Conservation (phyloP, 2,329 filamentous ascomycete genomes). For the Talaromyces sp. region DNA sequence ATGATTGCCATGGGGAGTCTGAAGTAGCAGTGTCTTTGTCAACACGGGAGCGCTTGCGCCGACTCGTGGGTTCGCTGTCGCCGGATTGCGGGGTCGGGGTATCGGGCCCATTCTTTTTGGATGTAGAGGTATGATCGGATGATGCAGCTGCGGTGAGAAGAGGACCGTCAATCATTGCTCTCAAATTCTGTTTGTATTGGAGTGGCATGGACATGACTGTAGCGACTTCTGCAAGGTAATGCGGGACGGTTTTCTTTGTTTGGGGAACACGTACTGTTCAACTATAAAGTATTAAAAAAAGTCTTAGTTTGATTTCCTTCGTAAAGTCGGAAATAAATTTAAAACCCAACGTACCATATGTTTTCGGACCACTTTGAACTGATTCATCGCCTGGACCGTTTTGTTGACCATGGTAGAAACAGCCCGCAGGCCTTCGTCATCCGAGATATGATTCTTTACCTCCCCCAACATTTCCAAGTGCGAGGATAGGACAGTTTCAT, state of each 20-base stretch:
- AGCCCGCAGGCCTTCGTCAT: constrained; percentile 32
- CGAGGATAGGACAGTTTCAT: constrained; percentile 43
- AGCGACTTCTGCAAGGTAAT: not conserved
- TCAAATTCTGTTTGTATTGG: not conserved
- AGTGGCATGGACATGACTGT: not conserved
- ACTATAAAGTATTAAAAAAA: constrained; percentile 17
- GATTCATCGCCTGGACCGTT: constrained; percentile 41
- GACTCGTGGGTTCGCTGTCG: constrained; percentile 14
- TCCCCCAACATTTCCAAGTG: constrained; percentile 44
- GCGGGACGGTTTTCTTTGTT: too few relatives aligned
- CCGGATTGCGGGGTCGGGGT: constrained; percentile 7
- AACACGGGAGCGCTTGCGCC: constrained; percentile 16
- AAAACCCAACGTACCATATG: constrained; percentile 37
- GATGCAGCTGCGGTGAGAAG: not conserved
- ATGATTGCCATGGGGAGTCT: not conserved
- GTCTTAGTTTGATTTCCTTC: not conserved
- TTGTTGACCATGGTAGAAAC: constrained; percentile 43
- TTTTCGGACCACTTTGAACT: constrained; percentile 38
- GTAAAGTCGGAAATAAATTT: not conserved
- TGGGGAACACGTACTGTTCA: constrained; percentile 19
- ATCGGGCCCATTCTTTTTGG: not conserved
- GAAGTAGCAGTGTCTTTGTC: constrained; percentile 1
- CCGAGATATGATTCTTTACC: constrained; percentile 34
- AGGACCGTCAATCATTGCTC: not conserved
- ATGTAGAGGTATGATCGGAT: constrained; percentile 1